Conservation (phyloP, 2,329 filamentous ascomycete species). For the Arthrobotrys pseudoclavata region DNA sequence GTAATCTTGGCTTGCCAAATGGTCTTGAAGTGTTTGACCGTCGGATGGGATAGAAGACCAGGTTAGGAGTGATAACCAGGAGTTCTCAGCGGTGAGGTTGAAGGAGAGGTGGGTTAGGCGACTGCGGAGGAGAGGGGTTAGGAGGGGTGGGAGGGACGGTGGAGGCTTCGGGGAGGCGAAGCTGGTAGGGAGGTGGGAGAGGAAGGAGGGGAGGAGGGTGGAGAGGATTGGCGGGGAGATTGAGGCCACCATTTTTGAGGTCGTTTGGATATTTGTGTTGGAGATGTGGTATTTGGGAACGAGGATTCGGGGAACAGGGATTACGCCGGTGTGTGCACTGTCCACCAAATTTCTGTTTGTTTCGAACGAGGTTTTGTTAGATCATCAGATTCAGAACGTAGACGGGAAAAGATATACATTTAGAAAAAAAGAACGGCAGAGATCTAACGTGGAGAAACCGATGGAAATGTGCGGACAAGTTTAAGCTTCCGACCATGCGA, state of each 20-base stretch:
- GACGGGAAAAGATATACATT: background rate
- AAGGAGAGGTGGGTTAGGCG: conserved; percentile 76
- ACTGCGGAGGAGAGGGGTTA: conserved; percentile 77
- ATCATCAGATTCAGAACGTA: no score
- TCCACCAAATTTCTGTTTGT: background rate
- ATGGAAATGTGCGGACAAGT: no score
- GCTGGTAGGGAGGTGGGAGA: conserved; percentile 74
- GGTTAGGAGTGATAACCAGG: conserved; percentile 80
- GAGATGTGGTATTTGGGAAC: conserved; percentile 15
- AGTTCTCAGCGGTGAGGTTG: conserved; percentile 66
- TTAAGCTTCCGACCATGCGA: background rate
- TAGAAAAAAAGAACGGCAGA: background rate
- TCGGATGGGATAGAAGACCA: conserved; percentile 72
- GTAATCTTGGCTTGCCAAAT: conserved; percentile 73
- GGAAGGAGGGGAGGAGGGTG: conserved; percentile 71
- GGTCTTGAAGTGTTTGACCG: conserved; percentile 71
- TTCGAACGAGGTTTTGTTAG: background rate
- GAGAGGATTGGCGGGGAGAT: conserved; percentile 57
- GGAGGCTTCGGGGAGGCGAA: conserved; percentile 73
- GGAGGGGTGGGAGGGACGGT: conserved; percentile 72
- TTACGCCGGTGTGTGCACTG: background rate
- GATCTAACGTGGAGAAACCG: no score
- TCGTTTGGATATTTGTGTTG: background rate
- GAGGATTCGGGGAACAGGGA: conserved; percentile 8
- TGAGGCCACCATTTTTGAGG: conserved; percentile 61